These are phyloP conservation scores for Amaranthus tricolor DNA, from an alignment of 179 eudicot genomes.

Conservation along the genomic window DNA sequence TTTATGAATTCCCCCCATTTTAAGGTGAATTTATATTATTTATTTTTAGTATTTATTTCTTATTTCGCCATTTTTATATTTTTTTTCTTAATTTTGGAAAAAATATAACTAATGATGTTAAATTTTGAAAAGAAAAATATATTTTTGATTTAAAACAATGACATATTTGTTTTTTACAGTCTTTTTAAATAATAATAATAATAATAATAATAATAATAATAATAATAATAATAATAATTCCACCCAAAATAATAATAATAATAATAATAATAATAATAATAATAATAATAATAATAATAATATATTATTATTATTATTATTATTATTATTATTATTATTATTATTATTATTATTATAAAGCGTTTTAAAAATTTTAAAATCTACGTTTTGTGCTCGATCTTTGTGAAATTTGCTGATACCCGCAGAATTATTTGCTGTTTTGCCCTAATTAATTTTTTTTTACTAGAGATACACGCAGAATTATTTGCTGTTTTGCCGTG, in stretches of 20 bases:
- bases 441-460: neutral
- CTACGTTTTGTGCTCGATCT: slow-evolving; percentile 9
- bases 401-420: neutral
- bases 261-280: too few relatives aligned
- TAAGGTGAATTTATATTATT: slow-evolving; percentile 27
- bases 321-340: neutral
- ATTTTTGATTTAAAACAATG: too few relatives aligned
- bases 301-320: neutral
- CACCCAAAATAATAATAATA: too few relatives aligned
- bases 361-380: neutral
- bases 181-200: neutral
- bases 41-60: neutral
- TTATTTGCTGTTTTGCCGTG: too few relatives aligned
- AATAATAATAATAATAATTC: too few relatives aligned
- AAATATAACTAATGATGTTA: neutral
- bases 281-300: too few relatives aligned
- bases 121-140: neutral
- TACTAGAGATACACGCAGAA: slow-evolving; percentile 12
- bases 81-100: neutral
- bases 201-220: too few relatives aligned
- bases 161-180: neutral
- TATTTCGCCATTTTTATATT: slow-evolving; percentile 2
- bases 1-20: slow-evolving; percentile 19
- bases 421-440: neutral
- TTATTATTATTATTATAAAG: neutral